Evolutionary conservation across 2,329 filamentous ascomycete genomes (phyloP).

Genomic region (Phialophora macrospora): DNA sequence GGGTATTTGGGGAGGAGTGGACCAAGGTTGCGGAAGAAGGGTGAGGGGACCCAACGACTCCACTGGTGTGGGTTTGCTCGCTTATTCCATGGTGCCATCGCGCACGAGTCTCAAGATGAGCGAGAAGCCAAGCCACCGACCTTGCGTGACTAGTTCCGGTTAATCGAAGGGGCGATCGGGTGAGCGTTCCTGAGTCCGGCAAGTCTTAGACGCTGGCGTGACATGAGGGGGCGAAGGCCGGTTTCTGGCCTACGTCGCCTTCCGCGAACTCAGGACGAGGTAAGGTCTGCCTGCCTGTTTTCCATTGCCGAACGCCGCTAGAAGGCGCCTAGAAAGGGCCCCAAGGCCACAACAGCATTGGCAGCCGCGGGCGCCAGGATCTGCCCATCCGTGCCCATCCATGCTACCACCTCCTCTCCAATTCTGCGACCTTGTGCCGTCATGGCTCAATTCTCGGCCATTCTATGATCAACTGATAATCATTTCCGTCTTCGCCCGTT

Average conservation of each 20-base stretch:
- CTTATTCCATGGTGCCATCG: constrained; percentile 30
- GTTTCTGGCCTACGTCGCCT: neutral
- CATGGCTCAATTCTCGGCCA: constrained; percentile 30
- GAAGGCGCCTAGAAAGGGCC: constrained; percentile 21
- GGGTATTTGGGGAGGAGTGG: constrained; percentile 20
- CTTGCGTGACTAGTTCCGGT: constrained; percentile 17
- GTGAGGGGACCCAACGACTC: constrained; percentile 14
- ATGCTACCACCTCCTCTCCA: neutral
- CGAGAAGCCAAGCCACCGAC: constrained; percentile 11
- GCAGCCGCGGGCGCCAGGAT: neutral
- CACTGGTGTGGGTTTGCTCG: constrained; percentile 20
- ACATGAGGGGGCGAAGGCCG: constrained; percentile 8
- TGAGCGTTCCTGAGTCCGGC: constrained; percentile 23
- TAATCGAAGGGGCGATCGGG: constrained; percentile 27
- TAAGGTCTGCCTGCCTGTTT: constrained; percentile 2
- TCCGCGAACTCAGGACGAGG: neutral
- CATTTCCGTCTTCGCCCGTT: constrained; percentile 9
- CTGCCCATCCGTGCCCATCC: neutral
- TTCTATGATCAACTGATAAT: constrained; percentile 28
- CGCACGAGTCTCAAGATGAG: constrained; percentile 21
- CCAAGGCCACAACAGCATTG: constrained; percentile 1
- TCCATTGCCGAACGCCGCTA: constrained; percentile 21
- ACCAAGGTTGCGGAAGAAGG: constrained; percentile 24
- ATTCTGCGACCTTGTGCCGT: constrained; percentile 29
- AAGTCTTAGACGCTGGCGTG: constrained; percentile 26